Evolutionary conservation across 768 basidiomycete genomes (phyloP).

Genomic region (Suillus alpinus): DNA sequence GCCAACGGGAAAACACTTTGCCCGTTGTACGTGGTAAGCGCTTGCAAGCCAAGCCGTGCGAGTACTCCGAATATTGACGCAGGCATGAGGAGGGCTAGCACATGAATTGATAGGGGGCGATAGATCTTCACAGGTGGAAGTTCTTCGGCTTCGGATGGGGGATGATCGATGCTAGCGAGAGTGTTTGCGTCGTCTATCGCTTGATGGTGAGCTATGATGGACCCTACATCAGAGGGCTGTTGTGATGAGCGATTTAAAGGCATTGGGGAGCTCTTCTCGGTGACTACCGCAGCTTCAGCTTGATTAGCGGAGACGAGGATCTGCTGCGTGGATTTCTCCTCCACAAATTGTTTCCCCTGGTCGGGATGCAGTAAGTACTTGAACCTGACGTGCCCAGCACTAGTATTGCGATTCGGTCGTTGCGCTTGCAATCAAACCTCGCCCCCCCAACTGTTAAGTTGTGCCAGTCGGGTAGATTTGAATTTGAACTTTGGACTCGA

Average conservation of each 20-base stretch:
- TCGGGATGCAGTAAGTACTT: not conserved
- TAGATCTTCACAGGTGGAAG: conserved; percentile 37
- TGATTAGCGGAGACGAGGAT: not conserved
- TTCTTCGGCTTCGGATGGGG: conserved; percentile 32
- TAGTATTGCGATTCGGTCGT: too few species aligned
- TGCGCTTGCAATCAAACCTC: not conserved
- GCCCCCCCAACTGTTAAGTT: too few species aligned
- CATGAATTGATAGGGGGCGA: conserved; percentile 57
- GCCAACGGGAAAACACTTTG: conserved; percentile 76
- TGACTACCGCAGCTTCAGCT: not conserved
- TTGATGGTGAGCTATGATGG: conserved; percentile 33
- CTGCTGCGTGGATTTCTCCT: not conserved
- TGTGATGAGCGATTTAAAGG: not conserved
- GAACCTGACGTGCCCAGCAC: not conserved
- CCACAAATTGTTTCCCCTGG: not conserved
- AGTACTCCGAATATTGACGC: conserved; percentile 85
- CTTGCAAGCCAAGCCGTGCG: conserved; percentile 73
- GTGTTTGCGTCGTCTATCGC: conserved; percentile 34
- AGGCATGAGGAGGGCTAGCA: conserved; percentile 72
- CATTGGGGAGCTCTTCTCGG: not conserved
- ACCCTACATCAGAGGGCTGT: conserved; percentile 29
- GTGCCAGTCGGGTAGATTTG: not conserved
- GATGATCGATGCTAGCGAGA: conserved; percentile 41
- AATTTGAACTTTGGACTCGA: too few species aligned
- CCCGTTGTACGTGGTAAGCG: conserved; percentile 73